phyloP scores from a whole-genome alignment of 1,139 yeast species.

The Scheffersomyces segobiensis region DNA sequence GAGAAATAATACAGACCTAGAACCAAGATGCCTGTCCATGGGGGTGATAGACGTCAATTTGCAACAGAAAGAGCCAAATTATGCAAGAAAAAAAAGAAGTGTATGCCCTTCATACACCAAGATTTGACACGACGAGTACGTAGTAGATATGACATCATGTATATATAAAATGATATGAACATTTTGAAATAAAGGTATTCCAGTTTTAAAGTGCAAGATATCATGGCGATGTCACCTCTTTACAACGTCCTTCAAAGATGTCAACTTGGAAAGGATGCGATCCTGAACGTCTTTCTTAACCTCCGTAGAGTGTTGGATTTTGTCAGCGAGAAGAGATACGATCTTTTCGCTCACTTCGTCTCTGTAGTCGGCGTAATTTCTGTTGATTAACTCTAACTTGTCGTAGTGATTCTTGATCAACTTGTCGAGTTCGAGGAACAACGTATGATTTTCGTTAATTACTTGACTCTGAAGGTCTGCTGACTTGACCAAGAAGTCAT shows the following conservation, averaged over 20 bases:
- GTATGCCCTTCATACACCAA: background rate
- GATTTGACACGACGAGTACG: background rate
- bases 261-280: constrained; percentile 5
- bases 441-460: constrained; percentile 1
- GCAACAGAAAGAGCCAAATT: background rate
- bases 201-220: background rate
- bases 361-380: background rate
- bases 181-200: no score
- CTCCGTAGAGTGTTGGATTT: background rate
- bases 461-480: constrained; percentile 2
- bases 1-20: background rate
- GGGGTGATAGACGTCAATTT: background rate
- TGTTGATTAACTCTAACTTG: background rate
- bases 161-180: no score
- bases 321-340: background rate
- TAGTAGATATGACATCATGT: background rate
- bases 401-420: background rate
- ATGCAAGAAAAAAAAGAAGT: background rate
- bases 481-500: constrained; percentile 2
- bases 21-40: background rate
- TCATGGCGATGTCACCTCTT: background rate
- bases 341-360: background rate
- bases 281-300: background rate
- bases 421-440: background rate
- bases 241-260: constrained; percentile 8